A percentile compares a stretch with the other conserved stretches of the same genome.
Conservation (phyloP, 2,329 filamentous ascomycete species). For the Cladosporium phlei region DNA sequence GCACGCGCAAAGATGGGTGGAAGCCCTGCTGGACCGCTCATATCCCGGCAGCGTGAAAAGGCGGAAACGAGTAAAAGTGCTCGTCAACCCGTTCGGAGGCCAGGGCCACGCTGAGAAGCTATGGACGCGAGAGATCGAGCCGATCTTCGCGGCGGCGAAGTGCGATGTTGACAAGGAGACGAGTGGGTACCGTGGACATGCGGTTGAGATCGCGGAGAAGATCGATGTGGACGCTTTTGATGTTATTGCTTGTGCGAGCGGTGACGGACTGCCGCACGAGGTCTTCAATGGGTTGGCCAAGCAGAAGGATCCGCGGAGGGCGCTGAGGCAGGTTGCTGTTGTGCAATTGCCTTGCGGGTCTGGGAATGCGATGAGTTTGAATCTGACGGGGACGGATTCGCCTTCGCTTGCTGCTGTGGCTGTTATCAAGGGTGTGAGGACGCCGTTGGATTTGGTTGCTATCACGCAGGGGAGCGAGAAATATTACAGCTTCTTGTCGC, state of each 20-base stretch:
- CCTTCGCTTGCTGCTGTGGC: conserved; percentile 72
- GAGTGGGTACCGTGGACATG: conserved; percentile 71
- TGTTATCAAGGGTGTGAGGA: conserved; percentile 82
- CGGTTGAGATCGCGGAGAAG: conserved; percentile 67
- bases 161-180: conserved; percentile 70
- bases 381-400: conserved; percentile 75
- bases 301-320: conserved; percentile 67
- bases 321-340: conserved; percentile 72
- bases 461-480: conserved; percentile 75
- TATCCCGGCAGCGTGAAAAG: conserved; percentile 62
- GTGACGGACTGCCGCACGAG: conserved; percentile 87
- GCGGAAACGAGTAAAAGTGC: conserved; percentile 74
- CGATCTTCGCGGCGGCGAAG: conserved; percentile 75
- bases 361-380: conserved; percentile 89
- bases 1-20: conserved; percentile 57
- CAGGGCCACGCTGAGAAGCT: conserved; percentile 69
- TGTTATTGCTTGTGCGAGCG: conserved; percentile 81
- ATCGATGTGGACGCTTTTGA: conserved; percentile 78
- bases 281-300: conserved; percentile 88
- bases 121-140: conserved; percentile 71
- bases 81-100: conserved; percentile 88
- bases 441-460: conserved; percentile 77
- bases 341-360: conserved; percentile 87
- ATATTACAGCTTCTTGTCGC: conserved; percentile 82
- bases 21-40: conserved; percentile 60